Evolutionary conservation across 805 yeast genomes (phyloP).

Genomic region (Soucietia sequanensis): DNA sequence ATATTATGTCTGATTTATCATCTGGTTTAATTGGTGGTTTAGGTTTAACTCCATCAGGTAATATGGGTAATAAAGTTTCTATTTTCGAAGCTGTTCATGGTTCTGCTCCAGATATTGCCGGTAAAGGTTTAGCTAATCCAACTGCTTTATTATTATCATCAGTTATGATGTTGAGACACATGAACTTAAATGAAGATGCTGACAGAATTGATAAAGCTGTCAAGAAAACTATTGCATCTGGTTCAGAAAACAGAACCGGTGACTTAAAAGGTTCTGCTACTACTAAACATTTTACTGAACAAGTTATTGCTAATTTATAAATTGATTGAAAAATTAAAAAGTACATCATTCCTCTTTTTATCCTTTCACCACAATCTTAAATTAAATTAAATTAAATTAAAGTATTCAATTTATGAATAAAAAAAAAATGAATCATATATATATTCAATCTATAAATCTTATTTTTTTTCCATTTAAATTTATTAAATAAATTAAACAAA

Average conservation of each 20-base stretch:
- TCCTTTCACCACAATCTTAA: no score
- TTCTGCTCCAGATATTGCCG: constrained; percentile 99
- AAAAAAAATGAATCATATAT: no score
- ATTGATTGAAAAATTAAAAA: no score
- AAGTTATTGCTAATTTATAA: constrained; percentile 78
- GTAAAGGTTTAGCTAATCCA: constrained; percentile 98
- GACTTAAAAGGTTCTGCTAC: constrained; percentile 92
- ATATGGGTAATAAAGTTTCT: constrained; percentile 97
- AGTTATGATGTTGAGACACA: constrained; percentile 99
- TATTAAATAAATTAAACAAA: no score
- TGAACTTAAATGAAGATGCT: constrained; percentile 83
- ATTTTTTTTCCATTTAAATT: no score
- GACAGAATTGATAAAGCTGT: constrained; percentile 87
- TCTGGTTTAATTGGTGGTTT: constrained; percentile 98
- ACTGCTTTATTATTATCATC: constrained; percentile 95
- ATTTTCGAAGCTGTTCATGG: constrained; percentile 99
- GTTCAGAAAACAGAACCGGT: constrained; percentile 93
- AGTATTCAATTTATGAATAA: no score
- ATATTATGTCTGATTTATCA: constrained; percentile 95
- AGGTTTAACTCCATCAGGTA: constrained; percentile 98
- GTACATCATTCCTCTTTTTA: no score
- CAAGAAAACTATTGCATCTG: constrained; percentile 85
- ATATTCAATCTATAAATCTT: no score
- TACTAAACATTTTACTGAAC: constrained; percentile 85
- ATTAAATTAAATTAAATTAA: no score